Evolutionary conservation across 371 early-diverging fungal species (phyloP), one percentile per base, ranked within the genome.

Genomic region (Lichtheimia hyalospora): DNA sequence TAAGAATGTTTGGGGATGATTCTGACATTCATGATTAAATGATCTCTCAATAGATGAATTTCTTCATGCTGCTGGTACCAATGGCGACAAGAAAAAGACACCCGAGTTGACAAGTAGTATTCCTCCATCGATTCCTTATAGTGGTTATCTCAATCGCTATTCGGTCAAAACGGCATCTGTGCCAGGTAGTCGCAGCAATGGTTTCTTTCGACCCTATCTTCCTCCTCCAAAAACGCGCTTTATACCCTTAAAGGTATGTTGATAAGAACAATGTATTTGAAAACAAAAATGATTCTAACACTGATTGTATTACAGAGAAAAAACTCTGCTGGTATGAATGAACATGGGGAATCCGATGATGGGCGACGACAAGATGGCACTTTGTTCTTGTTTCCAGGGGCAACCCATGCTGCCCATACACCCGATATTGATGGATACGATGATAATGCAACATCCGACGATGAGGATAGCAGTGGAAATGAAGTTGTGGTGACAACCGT

Each of bases 121-220:
- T 15, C 79, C 85, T 23, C 78, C 83, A 27, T 87, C 89, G 6
- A 89, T 89, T 65, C 89, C 89, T 5, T 89, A 89, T 52, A 85
- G 89, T 44, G 79, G 74, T 25, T 89, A 88, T 49, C 76, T 89
- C 7, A 78, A 81, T 51, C 62, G 89, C 24, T 89, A 79, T 57
- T 64, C 70, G 24, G 69, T 84, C n/a, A 65, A 72, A 18, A 59
- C 75, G n/a, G 66, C 72, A 14, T 64, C 69, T 14, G 15, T 63
- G n/a, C 48, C 63, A n/a, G 46, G 24, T 25, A 48, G 49, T 13
- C 57, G 67, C 43, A 62, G 57, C 5, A 54, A 61, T 39, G 57
- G 62, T 1, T 79, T 75, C 40, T 79, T 76, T 41, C 75, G 76
- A 53, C 78, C 86, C 1, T 86, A 74, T 58, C 64, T 86, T 13